Conservation (phyloP, 1,284 basidiomycete species). For the Pisolithus thermaeus region DNA sequence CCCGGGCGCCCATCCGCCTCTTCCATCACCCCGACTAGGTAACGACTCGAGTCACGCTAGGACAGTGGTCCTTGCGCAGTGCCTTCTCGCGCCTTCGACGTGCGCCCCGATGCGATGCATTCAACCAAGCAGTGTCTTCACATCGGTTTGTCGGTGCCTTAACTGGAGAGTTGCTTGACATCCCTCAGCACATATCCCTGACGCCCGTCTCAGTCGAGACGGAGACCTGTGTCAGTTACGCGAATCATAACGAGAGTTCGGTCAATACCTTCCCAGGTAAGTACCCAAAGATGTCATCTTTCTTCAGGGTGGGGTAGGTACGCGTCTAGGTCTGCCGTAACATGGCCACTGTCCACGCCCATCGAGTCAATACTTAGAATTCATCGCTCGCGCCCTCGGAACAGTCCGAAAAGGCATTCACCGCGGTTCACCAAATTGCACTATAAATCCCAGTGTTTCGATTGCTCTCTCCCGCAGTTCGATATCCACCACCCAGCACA, state of each 20-base stretch:
- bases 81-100: no score
- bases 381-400: background rate
- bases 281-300: no score
- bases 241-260: no score
- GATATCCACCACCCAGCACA: background rate
- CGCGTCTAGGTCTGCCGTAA: no score
- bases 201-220: background rate
- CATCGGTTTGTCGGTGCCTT: background rate
- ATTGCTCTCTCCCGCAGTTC: background rate
- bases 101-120: background rate
- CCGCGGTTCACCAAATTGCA: background rate
- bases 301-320: no score
- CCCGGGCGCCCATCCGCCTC: no score
- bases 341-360: background rate
- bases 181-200: background rate
- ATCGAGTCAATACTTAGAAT: background rate
- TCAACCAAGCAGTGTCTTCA: background rate
- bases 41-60: no score
- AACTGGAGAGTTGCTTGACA: background rate
- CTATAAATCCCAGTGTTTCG: background rate
- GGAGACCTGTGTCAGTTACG: no score
- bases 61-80: no score
- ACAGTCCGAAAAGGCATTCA: background rate
- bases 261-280: no score
- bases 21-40: no score